Percentiles rank a stretch among this genome's conserved stretches.
These are phyloP conservation scores for Musa beccarii DNA, from an alignment of 176 grass and related monocot genomes.

Conservation along the genomic window DNA sequence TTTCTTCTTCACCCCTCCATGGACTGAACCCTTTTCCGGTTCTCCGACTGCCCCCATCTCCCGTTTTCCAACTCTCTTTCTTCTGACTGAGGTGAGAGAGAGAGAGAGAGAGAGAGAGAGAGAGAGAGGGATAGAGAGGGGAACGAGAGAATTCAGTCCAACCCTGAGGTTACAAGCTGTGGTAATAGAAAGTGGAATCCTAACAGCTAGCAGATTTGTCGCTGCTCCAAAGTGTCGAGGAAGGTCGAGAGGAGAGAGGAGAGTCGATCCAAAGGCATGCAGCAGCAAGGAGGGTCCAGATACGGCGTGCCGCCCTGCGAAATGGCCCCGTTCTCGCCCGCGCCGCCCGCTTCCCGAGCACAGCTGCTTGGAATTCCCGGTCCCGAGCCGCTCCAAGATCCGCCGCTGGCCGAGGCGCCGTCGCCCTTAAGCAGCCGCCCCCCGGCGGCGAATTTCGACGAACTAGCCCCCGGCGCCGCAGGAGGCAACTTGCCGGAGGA, in stretches of 20 bases:
- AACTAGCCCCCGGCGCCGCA: background rate
- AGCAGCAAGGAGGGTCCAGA: slow-evolving; percentile 5
- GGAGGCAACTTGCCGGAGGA: background rate
- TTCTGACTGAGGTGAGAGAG: background rate
- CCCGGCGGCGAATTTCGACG: background rate
- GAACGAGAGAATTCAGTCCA: too few relatives aligned
- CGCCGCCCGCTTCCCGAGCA: background rate
- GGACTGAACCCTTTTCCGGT: background rate
- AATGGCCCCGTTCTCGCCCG: slow-evolving; percentile 12
- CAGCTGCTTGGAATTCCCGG: background rate
- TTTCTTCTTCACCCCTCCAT: background rate
- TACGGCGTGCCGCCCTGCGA: slow-evolving; percentile 5
- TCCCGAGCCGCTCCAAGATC: background rate
- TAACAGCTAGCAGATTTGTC: too few relatives aligned
- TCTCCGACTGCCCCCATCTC: background rate
- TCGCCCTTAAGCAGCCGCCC: background rate
- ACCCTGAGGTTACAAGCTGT: too few relatives aligned
- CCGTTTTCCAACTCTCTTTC: background rate
- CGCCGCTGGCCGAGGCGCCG: background rate
- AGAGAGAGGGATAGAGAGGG: too few relatives aligned
- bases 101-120: too few relatives aligned
- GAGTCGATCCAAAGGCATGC: background rate
- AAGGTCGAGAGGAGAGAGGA: background rate
- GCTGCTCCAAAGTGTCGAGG: background rate
- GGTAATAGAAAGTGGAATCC: too few relatives aligned